Percentiles rank a stretch among this genome's conserved stretches.
phyloP scores from a whole-genome alignment of 2,329 filamentous ascomycete genomes.

The Colletotrichum kahawae region DNA sequence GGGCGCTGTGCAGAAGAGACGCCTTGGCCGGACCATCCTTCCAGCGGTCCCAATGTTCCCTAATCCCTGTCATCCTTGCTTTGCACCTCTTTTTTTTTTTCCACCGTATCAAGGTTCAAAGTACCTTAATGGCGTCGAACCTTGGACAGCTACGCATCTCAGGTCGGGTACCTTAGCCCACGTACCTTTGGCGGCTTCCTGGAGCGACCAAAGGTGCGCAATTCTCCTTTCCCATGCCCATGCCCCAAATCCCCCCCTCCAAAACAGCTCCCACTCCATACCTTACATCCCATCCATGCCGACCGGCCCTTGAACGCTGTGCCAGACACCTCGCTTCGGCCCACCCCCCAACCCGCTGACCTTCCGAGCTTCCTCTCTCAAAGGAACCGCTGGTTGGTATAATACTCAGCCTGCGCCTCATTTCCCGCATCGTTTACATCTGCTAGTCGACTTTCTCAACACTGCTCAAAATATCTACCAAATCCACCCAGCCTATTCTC shows the following conservation, averaged over 20 bases:
- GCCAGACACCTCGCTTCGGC: slow-evolving; percentile 10
- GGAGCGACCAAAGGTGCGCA: slow-evolving; percentile 18
- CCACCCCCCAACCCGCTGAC: slow-evolving; percentile 16
- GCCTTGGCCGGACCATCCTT: slow-evolving; percentile 16
- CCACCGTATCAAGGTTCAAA: background rate
- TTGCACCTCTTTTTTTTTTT: background rate
- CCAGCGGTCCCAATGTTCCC: background rate
- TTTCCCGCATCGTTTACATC: background rate
- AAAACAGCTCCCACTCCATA: slow-evolving; percentile 7
- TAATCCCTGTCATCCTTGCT: slow-evolving; percentile 1
- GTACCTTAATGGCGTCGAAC: background rate
- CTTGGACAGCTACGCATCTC: background rate
- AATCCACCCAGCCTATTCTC: background rate
- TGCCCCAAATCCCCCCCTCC: slow-evolving; percentile 10
- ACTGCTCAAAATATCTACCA: background rate
- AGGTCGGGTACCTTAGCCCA: slow-evolving; percentile 14
- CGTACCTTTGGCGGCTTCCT: slow-evolving; percentile 14
- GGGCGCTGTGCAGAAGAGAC: background rate
- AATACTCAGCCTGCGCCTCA: slow-evolving; percentile 18
- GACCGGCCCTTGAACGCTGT: background rate
- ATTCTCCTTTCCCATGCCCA: slow-evolving; percentile 22
- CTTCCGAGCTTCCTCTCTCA: slow-evolving; percentile 13
- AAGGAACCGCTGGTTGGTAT: slow-evolving; percentile 3
- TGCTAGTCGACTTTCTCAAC: background rate
- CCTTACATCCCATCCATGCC: background rate